Base-by-base conservation (phyloP, 176 grass and related monocot species). In the Carex scoparia region DNA sequence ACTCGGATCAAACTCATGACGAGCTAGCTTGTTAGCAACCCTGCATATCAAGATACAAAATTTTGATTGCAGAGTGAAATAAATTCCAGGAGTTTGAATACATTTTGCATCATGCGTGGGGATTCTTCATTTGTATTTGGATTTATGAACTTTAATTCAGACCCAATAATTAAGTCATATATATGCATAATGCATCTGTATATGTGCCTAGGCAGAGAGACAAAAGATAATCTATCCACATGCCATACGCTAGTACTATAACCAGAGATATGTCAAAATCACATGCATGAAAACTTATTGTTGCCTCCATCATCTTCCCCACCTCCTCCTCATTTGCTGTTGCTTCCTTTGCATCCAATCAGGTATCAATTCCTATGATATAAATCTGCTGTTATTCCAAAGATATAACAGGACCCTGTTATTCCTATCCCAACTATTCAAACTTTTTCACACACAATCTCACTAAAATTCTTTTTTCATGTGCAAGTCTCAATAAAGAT, bases 271-370 rank as follows among this genome's bases (percentile, higher is more conserved):
- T 53, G 42, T 51, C 69, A 49, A n/a, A 54, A 12, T 76, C 71
- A 76, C 71, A 76, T 76, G 71, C 71, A 76, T 54, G 71, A 49
- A 76, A 76, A 76, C 71, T 76, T 70, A 37, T 70, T 76, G 71
- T 76, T 76, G 71, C 37, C 53, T 76, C 46, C 71, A 54, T 75
- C 46, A 76, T 13, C 71, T 76, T 76, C 23, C 71, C 71, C 71
- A 76, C 46, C 71, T 76, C 23, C 10, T 75, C 54, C 2, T 35
- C 32, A 0, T 69, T 54, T 30, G 46, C 30, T 53, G 7, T 54
- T 76, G 19, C 71, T 46, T 48, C 44, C 38, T 49, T 73, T 46
- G 69, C 69, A 70, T 40, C 35, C 35, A 74, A 74, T 74, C 70
- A 74, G 51, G 18, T n/a, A 51, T 74, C 9, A 42, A 74, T 9